Evolutionary conservation across 2,329 filamentous ascomycete genomes (phyloP), one percentile per base, ranked within the genome.

Genomic region (Cadophora gregata): DNA sequence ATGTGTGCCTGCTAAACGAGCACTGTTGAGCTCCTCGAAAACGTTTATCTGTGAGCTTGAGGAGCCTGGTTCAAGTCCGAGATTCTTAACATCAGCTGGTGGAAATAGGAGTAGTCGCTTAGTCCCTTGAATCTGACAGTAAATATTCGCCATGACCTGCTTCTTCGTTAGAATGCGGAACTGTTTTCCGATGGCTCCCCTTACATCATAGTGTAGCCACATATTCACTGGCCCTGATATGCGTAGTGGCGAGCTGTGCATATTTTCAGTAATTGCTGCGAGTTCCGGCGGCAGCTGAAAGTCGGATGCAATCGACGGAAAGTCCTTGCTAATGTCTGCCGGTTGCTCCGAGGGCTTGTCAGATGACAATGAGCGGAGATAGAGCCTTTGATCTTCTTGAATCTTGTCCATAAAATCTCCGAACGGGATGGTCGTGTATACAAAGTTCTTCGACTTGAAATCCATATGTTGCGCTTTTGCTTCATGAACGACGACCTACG

Each of bases 131-230:
- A 97, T 84, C 76, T 97, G 93, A 74, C 90, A 93, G 67, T 96
- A 90, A 3, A 97, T 83, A 74, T 97, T 97, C 59, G 93, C 92
- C 85, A 96, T 93, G 19, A 96, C 92, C 86, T 91, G 65, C 59
- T 42, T 70, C 55, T 59, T n/a, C 62, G 69, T 74, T 53, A 74
- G 59, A 45, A 31, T n/a, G 29, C 33, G n/a, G 21, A 12, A 1
- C 8, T 19, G 29, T 12, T 12, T 6, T 19, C 19, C 14, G 33
- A 1, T 9, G 8, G 21, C 12, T 29, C 0, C 5, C 78, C 83
- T 79, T 77, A 90, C 89, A 79, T 96, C 92, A 80, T 96, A 96
- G 78, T 96, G 93, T 36, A 97, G 82, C 93, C 94, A 97, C 86
- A 97, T 92, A 48, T 89, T 90, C 12, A 95, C 91, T 1, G 87